Evolutionary conservation across 129 eudicot genomes (phyloP), one percentile per base, ranked within the genome.

Genomic region (Lactuca sativa): DNA sequence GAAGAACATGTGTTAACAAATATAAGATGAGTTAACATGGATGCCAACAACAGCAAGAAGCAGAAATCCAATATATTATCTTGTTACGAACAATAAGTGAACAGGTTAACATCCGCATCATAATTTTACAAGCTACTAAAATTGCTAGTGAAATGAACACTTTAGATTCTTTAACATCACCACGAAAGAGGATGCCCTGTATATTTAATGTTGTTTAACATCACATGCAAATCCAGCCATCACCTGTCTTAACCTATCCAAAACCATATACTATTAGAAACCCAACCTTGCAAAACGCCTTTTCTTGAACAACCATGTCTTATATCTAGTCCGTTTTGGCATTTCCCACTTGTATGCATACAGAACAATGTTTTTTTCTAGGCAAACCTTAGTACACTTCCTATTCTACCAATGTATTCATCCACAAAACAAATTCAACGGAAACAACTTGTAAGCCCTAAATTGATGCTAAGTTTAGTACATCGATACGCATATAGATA

Each of bases 361-460:
- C n/a, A 38, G 30, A 34, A 67, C 49, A 7, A 44, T 15, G 6
- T 17, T 6, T 17, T 6, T 9, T 33, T 67, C 62, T 52, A 53
- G 44, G 4, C 61, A n/a, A 69, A 38, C 64, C 52, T 37, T 58
- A 55, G 34, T 40, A 11, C 25, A 18, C 17, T 67, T 51, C 59
- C 71, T 31, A 21, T 18, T 52, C 11, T n/a, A 7, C 48, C 55
- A 13, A 56, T 38, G 44, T 58, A 34, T 61, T 52, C 40, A 54
- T 11, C 7, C 4, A 61, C 62, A 15, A 61, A 32, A 12, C 55
- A 60, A 51, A 56, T 16, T 74, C 67, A 47, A 56, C 72, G 15
- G 31, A 43, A 74, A 56, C 67, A 57, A 64, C 59, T 30, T n/a
- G 31, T 64, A 65, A 56, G 12, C 72, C 66, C 72, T 65, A 64